These are phyloP conservation scores for Pneumocystis murina DNA, from an alignment of 1,139 yeast species.

Conservation along the genomic window DNA sequence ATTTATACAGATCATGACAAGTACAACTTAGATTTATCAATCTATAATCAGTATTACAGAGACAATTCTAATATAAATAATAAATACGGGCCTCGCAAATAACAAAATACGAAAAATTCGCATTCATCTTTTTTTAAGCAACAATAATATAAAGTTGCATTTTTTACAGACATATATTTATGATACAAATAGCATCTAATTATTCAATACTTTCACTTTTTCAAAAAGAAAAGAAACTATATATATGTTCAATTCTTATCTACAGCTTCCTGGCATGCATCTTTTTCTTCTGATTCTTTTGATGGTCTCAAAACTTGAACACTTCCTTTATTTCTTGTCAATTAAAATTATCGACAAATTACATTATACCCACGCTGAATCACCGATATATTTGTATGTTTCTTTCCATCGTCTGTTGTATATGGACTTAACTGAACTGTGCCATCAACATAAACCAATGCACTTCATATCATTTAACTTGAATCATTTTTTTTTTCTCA, in stretches of 20 bases:
- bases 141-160: neutral
- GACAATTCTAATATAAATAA: too few relatives aligned
- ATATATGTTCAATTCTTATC: neutral
- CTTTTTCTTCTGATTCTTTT: neutral
- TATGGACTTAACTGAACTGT: neutral
- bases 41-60: too few relatives aligned
- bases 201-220: neutral
- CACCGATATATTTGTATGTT: neutral
- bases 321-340: neutral
- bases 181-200: neutral
- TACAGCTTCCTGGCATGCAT: too few relatives aligned
- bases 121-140: too few relatives aligned
- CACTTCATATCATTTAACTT: neutral
- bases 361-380: neutral
- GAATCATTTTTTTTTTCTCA: too few relatives aligned
- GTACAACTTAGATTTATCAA: too few relatives aligned
- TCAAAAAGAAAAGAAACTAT: neutral
- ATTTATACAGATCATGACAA: neutral
- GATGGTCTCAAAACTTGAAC: neutral
- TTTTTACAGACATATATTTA: neutral
- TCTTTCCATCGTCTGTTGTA: neutral
- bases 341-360: neutral
- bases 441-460: neutral
- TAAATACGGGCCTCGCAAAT: too few relatives aligned
- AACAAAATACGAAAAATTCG: too few relatives aligned